Evolutionary conservation across 2,329 filamentous ascomycete genomes (phyloP).

Genomic region (Fusarium paranaense): DNA sequence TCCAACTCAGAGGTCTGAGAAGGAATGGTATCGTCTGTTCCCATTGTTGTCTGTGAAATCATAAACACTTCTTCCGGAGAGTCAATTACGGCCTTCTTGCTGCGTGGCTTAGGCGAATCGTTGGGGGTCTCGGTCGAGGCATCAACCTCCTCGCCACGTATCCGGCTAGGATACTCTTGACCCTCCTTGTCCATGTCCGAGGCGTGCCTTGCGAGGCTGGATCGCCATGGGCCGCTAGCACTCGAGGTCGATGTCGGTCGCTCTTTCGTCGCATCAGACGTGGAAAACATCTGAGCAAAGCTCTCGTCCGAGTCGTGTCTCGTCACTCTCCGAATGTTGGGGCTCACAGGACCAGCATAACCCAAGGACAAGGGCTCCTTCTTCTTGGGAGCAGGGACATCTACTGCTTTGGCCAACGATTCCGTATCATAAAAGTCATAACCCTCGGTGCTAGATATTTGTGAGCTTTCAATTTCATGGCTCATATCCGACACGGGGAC

Average conservation of each 20-base stretch:
- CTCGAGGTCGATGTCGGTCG: constrained; percentile 20
- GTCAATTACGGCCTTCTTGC: constrained; percentile 33
- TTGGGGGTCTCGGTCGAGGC: constrained; percentile 23
- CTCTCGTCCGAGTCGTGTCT: constrained; percentile 71
- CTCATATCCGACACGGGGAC: constrained; percentile 63
- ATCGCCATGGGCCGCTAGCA: constrained; percentile 39
- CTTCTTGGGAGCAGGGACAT: constrained; percentile 60
- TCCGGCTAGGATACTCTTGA: constrained; percentile 58
- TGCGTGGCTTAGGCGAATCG: constrained; percentile 10
- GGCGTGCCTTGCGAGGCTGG: constrained; percentile 44
- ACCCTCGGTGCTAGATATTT: constrained; percentile 67
- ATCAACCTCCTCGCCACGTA: constrained; percentile 55
- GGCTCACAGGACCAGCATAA: constrained; percentile 47
- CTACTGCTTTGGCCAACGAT: constrained; percentile 63
- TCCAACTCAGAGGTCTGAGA: constrained; percentile 49
- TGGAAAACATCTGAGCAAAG: constrained; percentile 68
- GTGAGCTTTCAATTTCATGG: constrained; percentile 60
- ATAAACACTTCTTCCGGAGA: constrained; percentile 56
- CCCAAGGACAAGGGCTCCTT: constrained; percentile 51
- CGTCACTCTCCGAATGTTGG: constrained; percentile 38
- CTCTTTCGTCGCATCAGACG: constrained; percentile 60
- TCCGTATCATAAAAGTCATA: constrained; percentile 76
- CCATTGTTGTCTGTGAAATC: constrained; percentile 60
- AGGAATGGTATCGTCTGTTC: constrained; percentile 48
- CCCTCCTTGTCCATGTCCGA: constrained; percentile 46